Base-by-base conservation (phyloP, 108 stramenopile genomes). In the Cyclostephanos tholiformis region DNA sequence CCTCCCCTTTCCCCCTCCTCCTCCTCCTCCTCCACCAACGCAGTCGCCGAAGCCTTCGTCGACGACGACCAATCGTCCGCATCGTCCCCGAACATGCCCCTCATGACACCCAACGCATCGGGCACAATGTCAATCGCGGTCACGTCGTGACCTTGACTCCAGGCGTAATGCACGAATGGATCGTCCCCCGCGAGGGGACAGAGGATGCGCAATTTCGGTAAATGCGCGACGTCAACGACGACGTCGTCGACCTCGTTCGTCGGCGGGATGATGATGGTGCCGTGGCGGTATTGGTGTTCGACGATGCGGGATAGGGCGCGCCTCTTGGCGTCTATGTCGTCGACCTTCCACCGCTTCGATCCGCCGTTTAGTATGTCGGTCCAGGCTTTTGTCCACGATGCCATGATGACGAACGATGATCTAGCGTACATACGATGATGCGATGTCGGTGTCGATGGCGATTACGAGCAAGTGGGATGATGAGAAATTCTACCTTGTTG, bases 151-250 rank as follows among this genome's bases (percentile, higher is more conserved):
- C 87, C 87, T 67, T 78, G 49, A 23, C 59, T 66, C 71, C 75
- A 87, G 50, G 67, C 63, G 57, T 77, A 61, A 19, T 82, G 65
- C 7, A 87, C 83, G 38, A 87, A 77, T 16, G 60, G 64, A 72
- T 87, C 87, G 60, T 87, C 87, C 27, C 87, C 87, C 27, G 85
- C 84, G 35, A 87, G 50, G 51, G 87, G 87, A 51, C 82, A 83
- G 8, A 87, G 55, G 16, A 87, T 78, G 22, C 50, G 67, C 39
- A 86, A 65, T 32, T 2, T 17, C 22, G 66, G 43, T 9, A 38
- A 11, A 25, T 62, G 52, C n/a, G 12, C 22, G 17, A 46, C 8
- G 20, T 11, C 36, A 3, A n/a, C 25, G 36, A 32, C 10, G 36
- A 14, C 43, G 5, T 32, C 20, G 32, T 32, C 32, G 32, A 32